Conservation (phyloP, 1,284 basidiomycete species). For the Sporisorium exsertum region DNA sequence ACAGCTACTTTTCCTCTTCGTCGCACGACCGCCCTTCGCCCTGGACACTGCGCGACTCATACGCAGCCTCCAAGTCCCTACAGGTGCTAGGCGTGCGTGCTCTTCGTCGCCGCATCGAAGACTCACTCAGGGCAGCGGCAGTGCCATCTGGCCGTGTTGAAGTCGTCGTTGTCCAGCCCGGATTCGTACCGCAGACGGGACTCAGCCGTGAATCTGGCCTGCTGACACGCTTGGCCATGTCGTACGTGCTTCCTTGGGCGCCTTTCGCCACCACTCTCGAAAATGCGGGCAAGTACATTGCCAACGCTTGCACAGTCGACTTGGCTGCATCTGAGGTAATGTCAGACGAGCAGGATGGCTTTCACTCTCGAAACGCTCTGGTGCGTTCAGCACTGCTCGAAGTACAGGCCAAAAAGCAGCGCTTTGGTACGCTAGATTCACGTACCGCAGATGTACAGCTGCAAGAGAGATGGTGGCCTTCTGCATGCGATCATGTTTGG, state of each 20-base stretch:
- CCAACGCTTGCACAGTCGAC: conserved; percentile 31
- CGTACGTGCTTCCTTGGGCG: conserved; percentile 39
- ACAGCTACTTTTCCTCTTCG: conserved; percentile 22
- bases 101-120: conserved; percentile 33
- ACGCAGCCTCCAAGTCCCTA: conserved; percentile 49
- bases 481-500: conserved; percentile 22
- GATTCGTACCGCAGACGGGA: conserved; percentile 46
- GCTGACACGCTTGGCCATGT: conserved; percentile 37
- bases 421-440: conserved; percentile 27
- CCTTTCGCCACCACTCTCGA: conserved; percentile 38
- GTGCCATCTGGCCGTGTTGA: conserved; percentile 16
- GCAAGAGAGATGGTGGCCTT: conserved; percentile 49
- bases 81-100: conserved; percentile 52
- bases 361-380: conserved; percentile 5
- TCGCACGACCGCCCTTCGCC: conserved; percentile 11
- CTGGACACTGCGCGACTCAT: conserved; percentile 44
- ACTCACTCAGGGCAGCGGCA: neutral
- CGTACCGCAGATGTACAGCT: conserved; percentile 35
- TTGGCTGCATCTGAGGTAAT: conserved; percentile 1
- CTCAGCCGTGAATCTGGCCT: conserved; percentile 30
- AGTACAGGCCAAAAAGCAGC: conserved; percentile 29
- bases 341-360: conserved; percentile 17
- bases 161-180: conserved; percentile 46
- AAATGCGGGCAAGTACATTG: conserved; percentile 44
- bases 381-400: conserved; percentile 37